A percentile compares a stretch with the other conserved stretches of the same genome.
These are phyloP conservation scores for Venturia nashicola DNA, from an alignment of 2,329 filamentous ascomycete species.

Conservation along the genomic window DNA sequence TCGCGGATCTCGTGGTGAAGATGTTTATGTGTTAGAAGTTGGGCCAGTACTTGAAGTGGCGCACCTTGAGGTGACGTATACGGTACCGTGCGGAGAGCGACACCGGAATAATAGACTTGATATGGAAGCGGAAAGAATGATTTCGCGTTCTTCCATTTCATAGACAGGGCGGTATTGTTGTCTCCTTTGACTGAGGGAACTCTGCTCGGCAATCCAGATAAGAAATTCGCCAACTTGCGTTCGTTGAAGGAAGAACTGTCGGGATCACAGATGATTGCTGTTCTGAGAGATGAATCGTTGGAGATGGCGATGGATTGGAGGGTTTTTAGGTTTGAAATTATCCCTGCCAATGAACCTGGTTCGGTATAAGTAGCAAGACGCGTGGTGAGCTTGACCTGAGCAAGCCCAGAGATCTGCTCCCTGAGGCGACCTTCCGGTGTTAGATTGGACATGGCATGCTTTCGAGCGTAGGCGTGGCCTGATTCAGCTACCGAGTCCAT, in stretches of 20 bases:
- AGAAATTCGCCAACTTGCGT: conserved; percentile 56
- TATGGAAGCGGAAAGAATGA: conserved; percentile 91
- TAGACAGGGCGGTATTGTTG: background rate
- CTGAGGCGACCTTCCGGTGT: conserved; percentile 58
- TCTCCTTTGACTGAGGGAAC: background rate
- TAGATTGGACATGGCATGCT: conserved; percentile 69
- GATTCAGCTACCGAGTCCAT: conserved; percentile 85
- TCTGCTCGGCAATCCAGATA: conserved; percentile 42
- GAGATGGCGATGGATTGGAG: conserved; percentile 72
- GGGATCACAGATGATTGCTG: conserved; percentile 73
- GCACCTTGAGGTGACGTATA: conserved; percentile 68
- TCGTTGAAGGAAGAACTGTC: conserved; percentile 63
- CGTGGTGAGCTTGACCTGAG: conserved; percentile 76
- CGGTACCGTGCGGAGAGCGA: conserved; percentile 70
- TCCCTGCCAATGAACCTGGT: conserved; percentile 56
- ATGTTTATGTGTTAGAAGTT: conserved; percentile 91
- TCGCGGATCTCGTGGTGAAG: conserved; percentile 95
- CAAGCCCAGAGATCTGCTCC: conserved; percentile 82
- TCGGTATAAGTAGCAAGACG: conserved; percentile 61
- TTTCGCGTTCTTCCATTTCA: conserved; percentile 35
- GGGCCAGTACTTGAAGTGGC: conserved; percentile 74
- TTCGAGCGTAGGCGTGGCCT: conserved; percentile 76
- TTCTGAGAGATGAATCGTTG: conserved; percentile 55
- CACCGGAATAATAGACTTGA: conserved; percentile 88
- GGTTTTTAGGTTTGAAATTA: conserved; percentile 71